These are phyloP conservation scores for Plasmodium fragile DNA, from an alignment of 169 alveolate species.

Conservation along the genomic window DNA sequence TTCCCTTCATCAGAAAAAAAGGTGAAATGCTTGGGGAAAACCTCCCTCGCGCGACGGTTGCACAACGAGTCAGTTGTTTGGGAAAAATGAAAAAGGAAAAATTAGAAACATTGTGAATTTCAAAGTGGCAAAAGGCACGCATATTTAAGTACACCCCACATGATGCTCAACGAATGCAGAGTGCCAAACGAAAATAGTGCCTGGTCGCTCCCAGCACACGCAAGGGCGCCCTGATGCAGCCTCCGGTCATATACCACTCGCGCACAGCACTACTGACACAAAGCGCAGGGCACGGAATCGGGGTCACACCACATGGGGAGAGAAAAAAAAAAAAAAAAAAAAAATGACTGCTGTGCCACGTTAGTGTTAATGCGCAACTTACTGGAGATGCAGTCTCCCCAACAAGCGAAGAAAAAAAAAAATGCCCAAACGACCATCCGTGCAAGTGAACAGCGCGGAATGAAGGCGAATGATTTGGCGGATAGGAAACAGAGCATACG, in stretches of 20 bases:
- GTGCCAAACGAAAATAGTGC: neutral
- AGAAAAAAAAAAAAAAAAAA: conserved; percentile 13
- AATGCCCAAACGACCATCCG: neutral
- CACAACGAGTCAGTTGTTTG: neutral
- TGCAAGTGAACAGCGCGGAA: neutral
- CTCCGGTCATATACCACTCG: neutral
- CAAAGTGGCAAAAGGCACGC: neutral
- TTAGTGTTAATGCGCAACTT: neutral
- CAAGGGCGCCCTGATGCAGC: neutral
- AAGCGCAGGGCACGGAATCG: neutral
- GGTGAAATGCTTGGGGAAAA: neutral
- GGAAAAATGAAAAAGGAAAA: neutral
- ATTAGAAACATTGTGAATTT: neutral
- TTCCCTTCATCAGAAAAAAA: neutral
- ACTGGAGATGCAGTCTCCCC: neutral
- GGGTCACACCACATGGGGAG: neutral
- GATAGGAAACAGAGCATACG: conserved; percentile 23
- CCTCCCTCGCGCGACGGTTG: neutral
- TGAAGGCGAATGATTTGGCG: neutral
- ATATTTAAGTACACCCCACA: neutral
- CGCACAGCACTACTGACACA: neutral
- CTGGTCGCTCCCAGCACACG: neutral
- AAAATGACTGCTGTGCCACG: neutral
- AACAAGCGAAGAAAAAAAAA: neutral
- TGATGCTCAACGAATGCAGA: neutral